Percentiles rank a stretch among this genome's conserved stretches.
Evolutionary conservation across 2,329 filamentous ascomycete genomes (phyloP).

Genomic region (Aspergillus unguis): DNA sequence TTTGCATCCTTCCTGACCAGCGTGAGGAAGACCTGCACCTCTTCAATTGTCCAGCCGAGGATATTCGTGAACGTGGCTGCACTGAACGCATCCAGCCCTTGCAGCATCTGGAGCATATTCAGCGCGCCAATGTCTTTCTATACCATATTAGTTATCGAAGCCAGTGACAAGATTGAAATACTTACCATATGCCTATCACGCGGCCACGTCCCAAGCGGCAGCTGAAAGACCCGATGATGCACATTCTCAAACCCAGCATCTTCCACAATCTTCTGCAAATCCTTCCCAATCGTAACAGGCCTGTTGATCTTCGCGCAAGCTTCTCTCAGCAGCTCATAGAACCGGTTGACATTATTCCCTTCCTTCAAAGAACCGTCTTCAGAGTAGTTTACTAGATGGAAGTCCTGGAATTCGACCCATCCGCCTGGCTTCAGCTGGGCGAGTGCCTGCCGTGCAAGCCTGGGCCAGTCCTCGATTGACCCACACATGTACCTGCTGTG

Average conservation of each 20-base stretch:
- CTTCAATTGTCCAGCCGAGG: conserved; percentile 7
- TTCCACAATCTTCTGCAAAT: neutral
- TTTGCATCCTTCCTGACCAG: conserved; percentile 4
- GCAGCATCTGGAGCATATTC: conserved; percentile 8
- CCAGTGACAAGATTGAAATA: neutral
- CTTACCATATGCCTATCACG: conserved; percentile 6
- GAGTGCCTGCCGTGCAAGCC: conserved; percentile 4
- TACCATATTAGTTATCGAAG: neutral
- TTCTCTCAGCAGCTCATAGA: conserved; percentile 1
- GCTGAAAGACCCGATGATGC: neutral
- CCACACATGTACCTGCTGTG: conserved; percentile 11
- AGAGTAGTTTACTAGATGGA: conserved; percentile 6
- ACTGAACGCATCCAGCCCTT: conserved; percentile 7
- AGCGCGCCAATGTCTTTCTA: conserved; percentile 7
- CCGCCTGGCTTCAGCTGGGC: conserved; percentile 6
- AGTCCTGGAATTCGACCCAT: conserved; percentile 13
- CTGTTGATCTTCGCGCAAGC: conserved; percentile 2
- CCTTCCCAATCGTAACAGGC: conserved; percentile 1
- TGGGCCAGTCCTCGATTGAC: conserved; percentile 10
- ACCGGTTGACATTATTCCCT: conserved; percentile 2
- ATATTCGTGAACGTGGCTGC: conserved; percentile 2
- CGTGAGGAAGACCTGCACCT: conserved; percentile 6
- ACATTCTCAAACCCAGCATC: conserved; percentile 8
- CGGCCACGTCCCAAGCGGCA: conserved; percentile 10
- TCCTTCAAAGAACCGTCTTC: conserved; percentile 1